A percentile compares a stretch with the other conserved stretches of the same genome.
These are phyloP conservation scores for Nannizziopsis arthrosporioides DNA, from an alignment of 2,329 filamentous ascomycete species.

Conservation along the genomic window DNA sequence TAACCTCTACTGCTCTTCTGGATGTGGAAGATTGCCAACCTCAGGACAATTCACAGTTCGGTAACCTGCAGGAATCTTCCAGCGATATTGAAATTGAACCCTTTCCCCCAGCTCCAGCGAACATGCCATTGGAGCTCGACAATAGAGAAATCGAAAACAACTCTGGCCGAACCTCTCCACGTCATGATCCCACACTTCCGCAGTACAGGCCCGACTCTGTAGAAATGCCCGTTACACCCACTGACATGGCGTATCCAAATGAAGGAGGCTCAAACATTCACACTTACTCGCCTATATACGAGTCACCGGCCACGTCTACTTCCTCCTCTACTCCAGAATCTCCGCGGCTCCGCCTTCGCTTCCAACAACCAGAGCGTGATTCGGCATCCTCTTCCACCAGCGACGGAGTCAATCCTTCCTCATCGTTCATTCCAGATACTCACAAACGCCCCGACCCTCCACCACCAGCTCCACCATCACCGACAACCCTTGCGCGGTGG, in stretches of 20 bases:
- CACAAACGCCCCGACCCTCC: conserved; percentile 25
- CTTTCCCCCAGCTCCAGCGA: conserved; percentile 11
- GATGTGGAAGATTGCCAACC: conserved; percentile 13
- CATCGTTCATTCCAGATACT: conserved; percentile 23
- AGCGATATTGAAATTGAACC: conserved; percentile 11
- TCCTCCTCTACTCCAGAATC: conserved; percentile 24
- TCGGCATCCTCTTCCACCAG: conserved; percentile 22
- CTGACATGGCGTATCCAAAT: no score
- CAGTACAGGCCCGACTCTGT: conserved; percentile 35
- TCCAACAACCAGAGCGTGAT: conserved; percentile 26
- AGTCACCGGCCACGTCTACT: conserved; percentile 13
- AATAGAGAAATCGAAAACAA: conserved; percentile 5
- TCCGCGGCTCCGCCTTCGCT: conserved; percentile 28
- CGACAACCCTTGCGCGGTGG: conserved; percentile 35
- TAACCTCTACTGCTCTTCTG: background rate
- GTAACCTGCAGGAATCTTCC: conserved; percentile 13
- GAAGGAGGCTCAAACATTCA: background rate
- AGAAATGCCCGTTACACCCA: background rate
- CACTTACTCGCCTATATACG: conserved; percentile 13
- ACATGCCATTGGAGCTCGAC: conserved; percentile 7
- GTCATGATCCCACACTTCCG: conserved; percentile 36
- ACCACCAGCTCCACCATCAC: conserved; percentile 20
- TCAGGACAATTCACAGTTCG: conserved; percentile 13
- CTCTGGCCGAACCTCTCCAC: conserved; percentile 3
- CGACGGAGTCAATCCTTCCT: conserved; percentile 21